These are phyloP conservation scores for Sclerotinia nivalis DNA, from an alignment of 2,329 filamentous ascomycete species.

Conservation along the genomic window DNA sequence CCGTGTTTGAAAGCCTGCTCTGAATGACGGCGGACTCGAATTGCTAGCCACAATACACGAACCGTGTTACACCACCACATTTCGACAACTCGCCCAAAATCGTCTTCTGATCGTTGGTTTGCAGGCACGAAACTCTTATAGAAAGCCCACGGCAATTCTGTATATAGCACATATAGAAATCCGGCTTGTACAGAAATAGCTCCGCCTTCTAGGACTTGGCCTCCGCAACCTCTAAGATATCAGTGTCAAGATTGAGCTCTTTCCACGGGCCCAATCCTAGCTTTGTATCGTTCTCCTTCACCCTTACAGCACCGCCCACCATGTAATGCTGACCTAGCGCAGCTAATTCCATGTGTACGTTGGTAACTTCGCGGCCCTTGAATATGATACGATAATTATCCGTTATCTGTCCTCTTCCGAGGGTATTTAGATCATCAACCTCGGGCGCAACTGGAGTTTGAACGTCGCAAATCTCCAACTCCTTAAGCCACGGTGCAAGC, in stretches of 20 bases:
- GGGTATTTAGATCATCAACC: slow-evolving; percentile 23
- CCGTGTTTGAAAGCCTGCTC: background rate
- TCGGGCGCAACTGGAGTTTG: slow-evolving; percentile 29
- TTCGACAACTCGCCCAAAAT: background rate
- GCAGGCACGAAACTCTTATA: background rate
- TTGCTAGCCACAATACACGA: background rate
- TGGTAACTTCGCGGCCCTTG: slow-evolving; percentile 32
- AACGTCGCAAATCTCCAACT: slow-evolving; percentile 68
- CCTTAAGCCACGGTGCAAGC: slow-evolving; percentile 69
- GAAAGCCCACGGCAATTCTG: no score
- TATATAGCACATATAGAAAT: background rate
- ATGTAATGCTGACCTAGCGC: slow-evolving; percentile 39
- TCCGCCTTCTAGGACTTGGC: background rate
- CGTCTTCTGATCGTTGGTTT: background rate
- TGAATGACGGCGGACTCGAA: background rate
- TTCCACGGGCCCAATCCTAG: slow-evolving; percentile 28
- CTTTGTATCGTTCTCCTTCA: slow-evolving; percentile 20
- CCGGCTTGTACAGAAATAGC: background rate
- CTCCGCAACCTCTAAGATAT: slow-evolving; percentile 35
- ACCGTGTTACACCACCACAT: background rate
- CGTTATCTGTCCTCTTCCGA: slow-evolving; percentile 33
- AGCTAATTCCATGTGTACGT: slow-evolving; percentile 38
- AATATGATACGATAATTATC: slow-evolving; percentile 35
- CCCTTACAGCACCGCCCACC: slow-evolving; percentile 36
- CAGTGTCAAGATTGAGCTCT: slow-evolving; percentile 33